Conservation (phyloP, 495 filamentous ascomycete species). For the Entonaema liquescens region DNA sequence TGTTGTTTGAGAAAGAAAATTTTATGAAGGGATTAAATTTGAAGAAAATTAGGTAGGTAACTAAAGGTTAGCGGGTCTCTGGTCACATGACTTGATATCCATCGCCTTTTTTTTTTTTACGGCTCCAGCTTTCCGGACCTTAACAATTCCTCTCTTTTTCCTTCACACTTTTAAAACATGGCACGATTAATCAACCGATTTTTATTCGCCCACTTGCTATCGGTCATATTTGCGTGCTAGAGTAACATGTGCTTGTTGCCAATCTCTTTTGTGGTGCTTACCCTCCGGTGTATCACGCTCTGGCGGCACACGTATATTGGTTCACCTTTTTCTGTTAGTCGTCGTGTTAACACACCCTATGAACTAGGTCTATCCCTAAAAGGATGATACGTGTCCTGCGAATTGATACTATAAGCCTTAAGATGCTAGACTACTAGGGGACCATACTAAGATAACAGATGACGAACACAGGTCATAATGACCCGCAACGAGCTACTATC, state of each 20-base stretch:
- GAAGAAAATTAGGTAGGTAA: slow-evolving; percentile 8
- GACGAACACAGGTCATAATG: neutral
- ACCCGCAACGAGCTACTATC: neutral
- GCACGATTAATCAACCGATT: slow-evolving; percentile 64
- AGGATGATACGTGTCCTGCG: too few relatives aligned
- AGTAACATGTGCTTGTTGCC: slow-evolving; percentile 47
- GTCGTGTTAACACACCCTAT: neutral
- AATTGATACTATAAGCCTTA: neutral
- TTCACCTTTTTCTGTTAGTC: neutral
- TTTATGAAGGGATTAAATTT: slow-evolving; percentile 5
- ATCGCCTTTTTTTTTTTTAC: slow-evolving; percentile 2
- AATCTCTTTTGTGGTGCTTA: slow-evolving; percentile 30
- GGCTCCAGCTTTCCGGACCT: neutral
- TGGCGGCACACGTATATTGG: slow-evolving; percentile 36
- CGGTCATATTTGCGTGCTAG: slow-evolving; percentile 63
- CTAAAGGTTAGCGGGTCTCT: neutral
- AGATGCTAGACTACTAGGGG: neutral
- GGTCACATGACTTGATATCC: slow-evolving; percentile 21
- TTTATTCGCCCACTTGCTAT: slow-evolving; percentile 54
- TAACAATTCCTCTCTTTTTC: slow-evolving; percentile 36
- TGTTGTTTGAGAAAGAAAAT: neutral
- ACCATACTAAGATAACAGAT: neutral
- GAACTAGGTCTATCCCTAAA: too few relatives aligned
- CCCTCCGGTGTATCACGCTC: slow-evolving; percentile 35
- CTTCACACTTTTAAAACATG: slow-evolving; percentile 52